Percentiles rank a stretch among this genome's conserved stretches.
phyloP scores from a whole-genome alignment of 2,329 filamentous ascomycete species.

The Scedosporium dehoogii region DNA sequence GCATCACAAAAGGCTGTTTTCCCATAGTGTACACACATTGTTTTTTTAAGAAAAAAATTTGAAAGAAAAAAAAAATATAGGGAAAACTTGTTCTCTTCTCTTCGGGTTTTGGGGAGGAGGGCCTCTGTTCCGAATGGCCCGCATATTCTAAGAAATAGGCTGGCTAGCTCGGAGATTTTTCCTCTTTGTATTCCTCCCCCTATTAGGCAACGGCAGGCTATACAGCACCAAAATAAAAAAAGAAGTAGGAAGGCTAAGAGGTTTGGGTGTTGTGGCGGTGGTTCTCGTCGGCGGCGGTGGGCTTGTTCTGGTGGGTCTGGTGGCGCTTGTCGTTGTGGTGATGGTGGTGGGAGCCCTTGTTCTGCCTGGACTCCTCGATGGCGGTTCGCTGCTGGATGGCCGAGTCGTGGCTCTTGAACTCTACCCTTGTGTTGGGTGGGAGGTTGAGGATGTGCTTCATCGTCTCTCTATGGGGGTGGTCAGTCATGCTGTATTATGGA shows the following conservation, averaged over 20 bases:
- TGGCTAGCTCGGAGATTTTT: background rate
- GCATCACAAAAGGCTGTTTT: background rate
- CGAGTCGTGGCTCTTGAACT: slow-evolving; percentile 94
- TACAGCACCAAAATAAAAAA: background rate
- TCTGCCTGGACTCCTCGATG: slow-evolving; percentile 83
- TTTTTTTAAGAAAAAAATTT: slow-evolving; percentile 6
- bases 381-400: slow-evolving; percentile 87
- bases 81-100: background rate
- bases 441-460: slow-evolving; percentile 85
- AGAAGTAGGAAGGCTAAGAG: background rate
- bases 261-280: background rate
- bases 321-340: slow-evolving; percentile 24
- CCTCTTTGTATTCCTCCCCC: background rate
- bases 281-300: slow-evolving; percentile 7
- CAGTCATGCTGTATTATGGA: background rate
- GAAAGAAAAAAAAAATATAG: slow-evolving; percentile 4
- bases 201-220: background rate
- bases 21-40: slow-evolving; percentile 14
- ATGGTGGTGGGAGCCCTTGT: slow-evolving; percentile 52
- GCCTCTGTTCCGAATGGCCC: background rate
- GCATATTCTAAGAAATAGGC: background rate
- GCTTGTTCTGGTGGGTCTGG: slow-evolving; percentile 7
- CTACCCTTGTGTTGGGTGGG: slow-evolving; percentile 78
- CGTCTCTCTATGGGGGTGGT: slow-evolving; percentile 55
- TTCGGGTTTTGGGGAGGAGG: background rate